Base-by-base conservation (phyloP, 2,329 filamentous ascomycete genomes). In the Aspergillus sp. region DNA sequence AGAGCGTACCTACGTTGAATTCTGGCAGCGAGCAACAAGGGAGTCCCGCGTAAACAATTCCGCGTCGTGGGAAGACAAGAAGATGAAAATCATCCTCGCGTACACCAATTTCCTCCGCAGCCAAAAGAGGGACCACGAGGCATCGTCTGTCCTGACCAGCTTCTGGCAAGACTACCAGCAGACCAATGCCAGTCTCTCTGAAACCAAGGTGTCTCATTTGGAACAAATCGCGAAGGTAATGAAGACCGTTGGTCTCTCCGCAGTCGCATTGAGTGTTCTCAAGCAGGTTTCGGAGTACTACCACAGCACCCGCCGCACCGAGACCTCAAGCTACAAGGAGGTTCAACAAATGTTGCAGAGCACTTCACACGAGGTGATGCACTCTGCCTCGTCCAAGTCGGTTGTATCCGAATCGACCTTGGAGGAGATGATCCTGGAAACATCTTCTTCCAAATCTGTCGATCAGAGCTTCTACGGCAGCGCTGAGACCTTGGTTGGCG, bases 21-120 rank as follows among this genome's bases (percentile, higher is more conserved):
- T 81, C 4, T 84, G 81, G 81, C 77, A 80, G 65, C 77, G 76
- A n/a, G 70, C 79, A 2, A 81, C 77, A n/a, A 73, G 73, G 41
- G 77, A 78, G 55, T 80, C 75, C 57, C 78, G 77, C 23, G 66
- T 68, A 9, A 73, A 76, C 23, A 73, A 73, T 41, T 76, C 77
- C 1, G 66, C 75, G 4, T 72, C 78, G 39, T 80, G 75, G 75
- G 80, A 82, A 55, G 73, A 79, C 64, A 75, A 73, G 64, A 82
- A 82, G 62, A 69, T 82, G 23, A 73, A 78, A 50, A 68, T 77
- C 19, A 74, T 79, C 5, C 70, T 79, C n/a, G 68, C 71, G 1
- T 83, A 82, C 59, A 73, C 77, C 6, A 72, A 74, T 17, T 82
- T 80, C 62, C 65, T 83, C n/a, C 73, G 77, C 33, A 65, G 68